Conservation (phyloP, 306 rosid species). For the Quercus mongolica region DNA sequence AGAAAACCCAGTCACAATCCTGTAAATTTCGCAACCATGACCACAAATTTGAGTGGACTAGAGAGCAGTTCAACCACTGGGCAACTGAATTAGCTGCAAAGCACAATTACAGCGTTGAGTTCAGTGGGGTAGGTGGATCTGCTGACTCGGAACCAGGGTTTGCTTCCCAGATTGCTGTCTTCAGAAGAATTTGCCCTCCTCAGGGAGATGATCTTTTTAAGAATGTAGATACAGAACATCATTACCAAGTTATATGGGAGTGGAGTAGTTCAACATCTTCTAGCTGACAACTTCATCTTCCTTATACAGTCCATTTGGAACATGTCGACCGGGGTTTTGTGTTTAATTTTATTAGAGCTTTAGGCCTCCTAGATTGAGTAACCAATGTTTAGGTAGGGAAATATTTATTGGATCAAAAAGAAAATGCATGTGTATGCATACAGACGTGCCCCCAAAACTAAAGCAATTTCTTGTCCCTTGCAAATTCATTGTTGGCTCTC, state of each 20-base stretch:
- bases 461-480: neutral
- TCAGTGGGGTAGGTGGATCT: constrained; percentile 88
- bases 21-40: constrained; percentile 90
- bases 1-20: constrained; percentile 49
- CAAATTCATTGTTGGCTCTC: neutral
- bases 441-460: neutral
- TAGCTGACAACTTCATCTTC: neutral
- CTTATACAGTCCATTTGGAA: constrained; percentile 12
- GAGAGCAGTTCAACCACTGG: constrained; percentile 79
- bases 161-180: constrained; percentile 97
- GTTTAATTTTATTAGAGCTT: neutral
- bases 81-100: constrained; percentile 65
- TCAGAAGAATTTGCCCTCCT: constrained; percentile 40
- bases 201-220: constrained; percentile 18
- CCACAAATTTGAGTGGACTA: constrained; percentile 97
- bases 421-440: neutral
- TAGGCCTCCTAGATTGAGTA: neutral
- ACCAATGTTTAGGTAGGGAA: neutral
- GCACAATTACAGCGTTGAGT: constrained; percentile 73
- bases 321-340: neutral
- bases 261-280: constrained; percentile 38
- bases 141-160: constrained; percentile 83
- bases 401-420: neutral
- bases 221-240: constrained; percentile 24
- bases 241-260: constrained; percentile 58